phyloP scores from a whole-genome alignment of 2,329 filamentous ascomycete species.

The Colletotrichum sp. region DNA sequence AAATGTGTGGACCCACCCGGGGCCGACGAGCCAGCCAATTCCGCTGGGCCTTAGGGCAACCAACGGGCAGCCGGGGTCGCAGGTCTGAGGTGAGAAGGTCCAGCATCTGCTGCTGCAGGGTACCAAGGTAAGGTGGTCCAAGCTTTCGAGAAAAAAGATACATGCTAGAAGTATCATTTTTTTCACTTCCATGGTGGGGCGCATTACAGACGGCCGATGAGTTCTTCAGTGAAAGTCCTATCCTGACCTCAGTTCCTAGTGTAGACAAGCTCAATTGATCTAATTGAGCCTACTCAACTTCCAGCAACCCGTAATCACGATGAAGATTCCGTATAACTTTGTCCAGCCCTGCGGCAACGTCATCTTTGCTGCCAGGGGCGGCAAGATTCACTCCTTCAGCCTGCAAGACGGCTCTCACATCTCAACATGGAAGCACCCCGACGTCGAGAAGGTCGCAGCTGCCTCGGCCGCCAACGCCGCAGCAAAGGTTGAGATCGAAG shows the following conservation, averaged over 20 bases:
- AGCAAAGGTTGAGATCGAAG: conserved; percentile 29
- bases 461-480: conserved; percentile 24
- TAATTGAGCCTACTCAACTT: not conserved
- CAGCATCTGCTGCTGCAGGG: not conserved
- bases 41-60: not conserved
- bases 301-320: conserved; percentile 23
- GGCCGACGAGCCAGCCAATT: not conserved
- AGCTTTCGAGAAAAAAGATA: conserved; percentile 26
- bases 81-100: not conserved
- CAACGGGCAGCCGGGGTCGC: not conserved
- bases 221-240: conserved; percentile 14
- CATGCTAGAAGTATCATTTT: conserved; percentile 40
- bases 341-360: conserved; percentile 59
- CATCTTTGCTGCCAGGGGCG: conserved; percentile 76
- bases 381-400: conserved; percentile 72
- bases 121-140: not conserved
- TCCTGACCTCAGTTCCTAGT: not conserved
- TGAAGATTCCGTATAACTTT: conserved; percentile 69
- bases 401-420: conserved; percentile 62
- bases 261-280: not conserved
- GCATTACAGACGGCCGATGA: not conserved
- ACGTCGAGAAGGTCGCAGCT: conserved; percentile 36
- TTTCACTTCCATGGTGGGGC: conserved; percentile 17
- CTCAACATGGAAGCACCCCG: conserved; percentile 65
- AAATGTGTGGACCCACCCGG: conserved; percentile 3